These are phyloP conservation scores for Penicillium thymicola DNA, from an alignment of 2,329 filamentous ascomycete genomes.

Conservation along the genomic window DNA sequence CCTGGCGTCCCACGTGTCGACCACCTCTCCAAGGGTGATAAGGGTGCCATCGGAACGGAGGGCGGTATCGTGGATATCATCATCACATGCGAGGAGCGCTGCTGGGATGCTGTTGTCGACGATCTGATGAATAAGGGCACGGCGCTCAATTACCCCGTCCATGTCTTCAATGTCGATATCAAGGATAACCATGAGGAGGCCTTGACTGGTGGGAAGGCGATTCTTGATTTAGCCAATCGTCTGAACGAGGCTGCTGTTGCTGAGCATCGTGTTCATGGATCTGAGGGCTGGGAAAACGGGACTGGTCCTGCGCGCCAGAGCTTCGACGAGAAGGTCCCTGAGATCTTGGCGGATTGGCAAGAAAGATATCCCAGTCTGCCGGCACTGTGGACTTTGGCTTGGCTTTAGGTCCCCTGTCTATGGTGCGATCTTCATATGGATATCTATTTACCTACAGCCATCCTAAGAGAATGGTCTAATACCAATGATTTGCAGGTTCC, in stretches of 20 bases:
- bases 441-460: background rate
- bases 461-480: background rate
- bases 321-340: slow-evolving; percentile 91
- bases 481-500: background rate
- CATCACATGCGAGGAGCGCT: slow-evolving; percentile 95
- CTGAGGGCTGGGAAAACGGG: slow-evolving; percentile 66
- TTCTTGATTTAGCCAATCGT: slow-evolving; percentile 82
- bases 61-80: slow-evolving; percentile 89
- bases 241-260: slow-evolving; percentile 76
- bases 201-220: slow-evolving; percentile 81
- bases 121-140: slow-evolving; percentile 83
- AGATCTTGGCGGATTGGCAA: slow-evolving; percentile 90
- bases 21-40: slow-evolving; percentile 64
- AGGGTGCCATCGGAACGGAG: slow-evolving; percentile 77
- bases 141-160: slow-evolving; percentile 85
- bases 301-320: slow-evolving; percentile 64
- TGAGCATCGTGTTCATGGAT: slow-evolving; percentile 67
- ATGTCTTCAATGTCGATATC: slow-evolving; percentile 98
- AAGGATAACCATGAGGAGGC: slow-evolving; percentile 98
- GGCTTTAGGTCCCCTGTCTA: slow-evolving; percentile 61
- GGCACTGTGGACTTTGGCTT: slow-evolving; percentile 89
- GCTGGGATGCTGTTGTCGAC: slow-evolving; percentile 96
- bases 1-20: slow-evolving; percentile 79
- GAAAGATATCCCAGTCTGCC: slow-evolving; percentile 90
- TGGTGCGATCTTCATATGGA: background rate